Evolutionary conservation across 352 stramenopile species (phyloP), one percentile per base, ranked within the genome.

Genomic region (Blastocystis hominis): DNA sequence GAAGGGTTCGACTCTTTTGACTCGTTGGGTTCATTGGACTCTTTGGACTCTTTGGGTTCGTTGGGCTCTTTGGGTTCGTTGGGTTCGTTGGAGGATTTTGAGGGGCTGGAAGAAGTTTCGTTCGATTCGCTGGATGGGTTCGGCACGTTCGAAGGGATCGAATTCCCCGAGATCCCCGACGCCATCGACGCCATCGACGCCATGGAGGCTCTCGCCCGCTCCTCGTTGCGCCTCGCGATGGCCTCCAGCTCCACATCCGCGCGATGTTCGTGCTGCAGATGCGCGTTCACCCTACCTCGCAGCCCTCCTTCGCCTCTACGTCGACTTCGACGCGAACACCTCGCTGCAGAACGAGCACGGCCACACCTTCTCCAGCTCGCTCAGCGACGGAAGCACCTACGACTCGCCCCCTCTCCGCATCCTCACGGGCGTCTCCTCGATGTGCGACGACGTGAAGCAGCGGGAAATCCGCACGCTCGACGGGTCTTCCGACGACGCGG

Each of bases 401-500:
- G 15, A 68, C 59, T 10, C 34, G 59, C 30, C 10, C 9, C 10
- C 1, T 10, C 15, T 15, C 20, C 9, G 20, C 59, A 24, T 13
- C 6, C 20, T n/a, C 10, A 68, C 59, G 9, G 20, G 59, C 10
- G 2, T 5, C 59, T 59, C 50, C 10, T 59, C 2, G 20, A 68
- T 10, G 59, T 68, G 50, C 1, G 70, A 80, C 46, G 46, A 54
- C 2, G 70, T 80, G 70, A 80, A 80, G 46, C 70, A 80, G 46
- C 70, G 70, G 3, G 38, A 61, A 13, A 80, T 42, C 0, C 70
- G 70, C 10, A 59, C n/a, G 50, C n/a, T 59, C 50, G 50, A 13
- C 10, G n/a, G 13, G 50, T 59, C 50, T 20, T 38, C 20, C 59
- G 59, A 68, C 10, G 59, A 68, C 10, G 59, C 5, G 59, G 59